Base-by-base conservation (phyloP, 164 flowering plant species). In the Liquidambar formosana region DNA sequence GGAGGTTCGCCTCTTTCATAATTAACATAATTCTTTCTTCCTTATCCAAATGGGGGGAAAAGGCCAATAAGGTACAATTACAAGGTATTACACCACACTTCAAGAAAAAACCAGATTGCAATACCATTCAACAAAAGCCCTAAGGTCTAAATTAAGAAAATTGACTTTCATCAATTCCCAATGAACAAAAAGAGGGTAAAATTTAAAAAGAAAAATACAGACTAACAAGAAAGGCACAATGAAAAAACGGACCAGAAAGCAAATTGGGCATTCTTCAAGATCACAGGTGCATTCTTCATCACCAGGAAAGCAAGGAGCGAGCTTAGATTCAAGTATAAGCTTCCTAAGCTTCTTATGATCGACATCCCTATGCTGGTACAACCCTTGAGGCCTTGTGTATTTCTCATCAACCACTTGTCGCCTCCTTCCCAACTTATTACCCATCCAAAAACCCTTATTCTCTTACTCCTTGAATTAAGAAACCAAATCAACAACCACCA, bases 261-360 rank as follows among this genome's bases (percentile, higher is more conserved):
- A 95, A 73, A 95, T 95, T 51, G 97, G 99, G 72, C 98, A 95
- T 73, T 95, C 99, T 77, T 95, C 98, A 33, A 83, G 90, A 72
- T 90, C 93, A 25, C 56, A 53, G 19, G 78, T 56, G 67, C 79
- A 75, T 8, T 91, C 98, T 19, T 95, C 99, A 52, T 84, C 92
- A 11, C 99, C 99, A 33, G 93, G 96, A 65, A 81, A 95, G 70
- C 99, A 95, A 15, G 99, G 99, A 18, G 99, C 99, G 56, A 95
- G 82, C 83, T 93, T 93, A 10, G 95, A 88, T 66, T 91, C 97
- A 56, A 95, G 89, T 59, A 93, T 95, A 19, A 95, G 92, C 83
- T 93, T 95, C 77, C 89, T 81, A 4, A 95, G 91, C 87, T 91
- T 95, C 89, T 95, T 95, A 41, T 86, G 87, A 83, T 95, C 99